phyloP scores from a whole-genome alignment of 768 basidiomycete genomes.

The Phlebiopsis gigantea region DNA sequence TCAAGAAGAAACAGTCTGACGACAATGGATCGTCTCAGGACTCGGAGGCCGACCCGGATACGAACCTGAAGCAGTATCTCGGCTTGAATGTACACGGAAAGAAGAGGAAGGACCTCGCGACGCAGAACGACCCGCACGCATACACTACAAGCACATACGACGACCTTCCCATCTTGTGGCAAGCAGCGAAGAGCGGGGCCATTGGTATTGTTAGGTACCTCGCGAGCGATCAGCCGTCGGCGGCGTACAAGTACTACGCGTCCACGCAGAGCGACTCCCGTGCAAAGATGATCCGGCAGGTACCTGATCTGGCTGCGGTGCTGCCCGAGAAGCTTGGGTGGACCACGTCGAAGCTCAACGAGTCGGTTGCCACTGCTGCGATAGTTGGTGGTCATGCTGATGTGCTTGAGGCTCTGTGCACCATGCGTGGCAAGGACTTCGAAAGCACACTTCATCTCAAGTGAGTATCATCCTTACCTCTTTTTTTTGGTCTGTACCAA shows the following conservation, averaged over 20 bases:
- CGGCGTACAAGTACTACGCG: constrained; percentile 47
- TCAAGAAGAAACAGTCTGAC: constrained; percentile 1
- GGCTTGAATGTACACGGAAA: constrained; percentile 62
- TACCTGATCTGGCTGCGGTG: constrained; percentile 33
- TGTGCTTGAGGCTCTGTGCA: constrained; percentile 39
- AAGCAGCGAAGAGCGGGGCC: constrained; percentile 31
- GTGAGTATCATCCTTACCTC: constrained; percentile 32
- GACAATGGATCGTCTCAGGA: constrained; percentile 32
- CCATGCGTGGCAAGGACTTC: constrained; percentile 38
- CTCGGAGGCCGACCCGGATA: background rate
- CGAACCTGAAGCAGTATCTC: constrained; percentile 37
- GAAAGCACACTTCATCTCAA: constrained; percentile 35
- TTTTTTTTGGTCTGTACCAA: constrained; percentile 33
- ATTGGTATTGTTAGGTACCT: constrained; percentile 42
- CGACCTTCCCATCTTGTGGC: constrained; percentile 34
- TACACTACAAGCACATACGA: background rate
- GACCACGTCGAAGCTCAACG: constrained; percentile 39
- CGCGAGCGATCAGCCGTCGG: constrained; percentile 37
- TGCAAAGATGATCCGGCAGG: constrained; percentile 38
- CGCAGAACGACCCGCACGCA: constrained; percentile 21
- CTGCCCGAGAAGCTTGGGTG: constrained; percentile 51
- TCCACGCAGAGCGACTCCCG: constrained; percentile 35
- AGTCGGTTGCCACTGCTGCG: constrained; percentile 46
- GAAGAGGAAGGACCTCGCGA: constrained; percentile 48
- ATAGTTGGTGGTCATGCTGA: constrained; percentile 33